These are phyloP conservation scores for Ophiostoma piceae DNA, from an alignment of 2,329 filamentous ascomycete genomes.

Conservation along the genomic window DNA sequence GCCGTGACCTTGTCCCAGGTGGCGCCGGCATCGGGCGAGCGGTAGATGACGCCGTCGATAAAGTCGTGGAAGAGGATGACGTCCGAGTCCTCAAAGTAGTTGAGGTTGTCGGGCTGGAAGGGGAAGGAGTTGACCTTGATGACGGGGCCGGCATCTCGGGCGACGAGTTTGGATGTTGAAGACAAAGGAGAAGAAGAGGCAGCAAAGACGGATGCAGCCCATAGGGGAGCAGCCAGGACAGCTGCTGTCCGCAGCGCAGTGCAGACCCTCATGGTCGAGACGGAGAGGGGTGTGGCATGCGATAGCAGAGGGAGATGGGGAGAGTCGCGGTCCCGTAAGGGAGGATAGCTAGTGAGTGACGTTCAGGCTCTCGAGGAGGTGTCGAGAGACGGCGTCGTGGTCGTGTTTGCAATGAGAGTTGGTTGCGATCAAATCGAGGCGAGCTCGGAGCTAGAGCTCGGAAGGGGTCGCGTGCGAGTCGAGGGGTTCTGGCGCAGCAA, in stretches of 20 bases:
- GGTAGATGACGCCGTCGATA: slow-evolving; percentile 60
- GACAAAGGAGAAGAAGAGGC: slow-evolving; percentile 37
- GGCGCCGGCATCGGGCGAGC: slow-evolving; percentile 74
- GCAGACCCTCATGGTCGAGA: slow-evolving; percentile 51
- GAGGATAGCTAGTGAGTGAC: neutral
- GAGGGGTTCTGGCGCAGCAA: neutral
- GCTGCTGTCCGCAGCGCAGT: slow-evolving; percentile 43
- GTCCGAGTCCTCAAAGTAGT: slow-evolving; percentile 89
- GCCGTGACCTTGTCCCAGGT: slow-evolving; percentile 64
- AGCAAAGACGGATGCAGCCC: slow-evolving; percentile 32
- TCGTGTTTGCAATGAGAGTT: neutral
- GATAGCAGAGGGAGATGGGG: neutral
- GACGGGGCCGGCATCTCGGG: slow-evolving; percentile 46
- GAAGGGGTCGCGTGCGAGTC: neutral
- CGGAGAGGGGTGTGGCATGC: slow-evolving; percentile 18
- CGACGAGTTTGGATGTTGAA: neutral
- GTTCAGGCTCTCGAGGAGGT: neutral
- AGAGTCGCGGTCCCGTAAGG: neutral
- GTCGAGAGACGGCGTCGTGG: neutral
- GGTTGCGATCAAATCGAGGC: neutral
- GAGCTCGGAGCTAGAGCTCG: neutral
- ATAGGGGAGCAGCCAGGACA: slow-evolving; percentile 47
- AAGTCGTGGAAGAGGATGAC: slow-evolving; percentile 70
- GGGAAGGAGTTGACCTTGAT: slow-evolving; percentile 63
- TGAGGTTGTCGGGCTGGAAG: slow-evolving; percentile 61